Conservation (phyloP, 2,329 filamentous ascomycete genomes). For the Rutstroemia sp. region DNA sequence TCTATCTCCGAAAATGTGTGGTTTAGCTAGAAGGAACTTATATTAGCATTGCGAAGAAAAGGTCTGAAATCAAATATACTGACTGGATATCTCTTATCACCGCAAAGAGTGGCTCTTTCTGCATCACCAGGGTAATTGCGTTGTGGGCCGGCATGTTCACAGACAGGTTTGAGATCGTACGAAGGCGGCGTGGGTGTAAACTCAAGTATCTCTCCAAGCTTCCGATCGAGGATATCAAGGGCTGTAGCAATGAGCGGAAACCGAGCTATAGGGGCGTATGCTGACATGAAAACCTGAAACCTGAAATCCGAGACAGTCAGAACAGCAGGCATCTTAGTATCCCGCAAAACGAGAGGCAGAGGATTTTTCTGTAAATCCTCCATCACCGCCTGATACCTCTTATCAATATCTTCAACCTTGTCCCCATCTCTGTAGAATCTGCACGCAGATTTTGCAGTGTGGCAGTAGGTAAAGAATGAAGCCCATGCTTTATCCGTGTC, state of each 20-base stretch:
- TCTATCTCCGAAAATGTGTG: constrained; percentile 23
- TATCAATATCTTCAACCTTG: constrained; percentile 17
- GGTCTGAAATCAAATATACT: background rate
- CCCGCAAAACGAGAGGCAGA: constrained; percentile 17
- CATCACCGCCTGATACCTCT: constrained; percentile 31
- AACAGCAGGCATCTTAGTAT: constrained; percentile 16
- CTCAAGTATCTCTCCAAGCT: constrained; percentile 35
- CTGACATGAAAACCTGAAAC: constrained; percentile 19
- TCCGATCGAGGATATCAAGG: constrained; percentile 23
- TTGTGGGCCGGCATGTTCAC: constrained; percentile 10
- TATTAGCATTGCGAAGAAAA: background rate
- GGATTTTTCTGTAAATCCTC: constrained; percentile 32
- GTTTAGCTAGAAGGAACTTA: constrained; percentile 18
- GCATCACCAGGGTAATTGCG: constrained; percentile 18
- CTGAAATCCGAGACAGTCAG: constrained; percentile 26
- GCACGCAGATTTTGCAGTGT: constrained; percentile 29
- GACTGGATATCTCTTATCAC: constrained; percentile 26
- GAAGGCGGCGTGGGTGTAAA: background rate
- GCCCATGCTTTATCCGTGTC: constrained; percentile 25
- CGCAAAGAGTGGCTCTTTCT: constrained; percentile 24
- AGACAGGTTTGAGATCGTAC: constrained; percentile 10
- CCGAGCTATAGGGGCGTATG: constrained; percentile 23
- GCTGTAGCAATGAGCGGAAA: constrained; percentile 23
- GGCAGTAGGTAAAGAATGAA: constrained; percentile 27
- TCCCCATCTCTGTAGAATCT: constrained; percentile 20